Conservation (phyloP, 495 filamentous ascomycete genomes). For the Aspergillus sparsus region DNA sequence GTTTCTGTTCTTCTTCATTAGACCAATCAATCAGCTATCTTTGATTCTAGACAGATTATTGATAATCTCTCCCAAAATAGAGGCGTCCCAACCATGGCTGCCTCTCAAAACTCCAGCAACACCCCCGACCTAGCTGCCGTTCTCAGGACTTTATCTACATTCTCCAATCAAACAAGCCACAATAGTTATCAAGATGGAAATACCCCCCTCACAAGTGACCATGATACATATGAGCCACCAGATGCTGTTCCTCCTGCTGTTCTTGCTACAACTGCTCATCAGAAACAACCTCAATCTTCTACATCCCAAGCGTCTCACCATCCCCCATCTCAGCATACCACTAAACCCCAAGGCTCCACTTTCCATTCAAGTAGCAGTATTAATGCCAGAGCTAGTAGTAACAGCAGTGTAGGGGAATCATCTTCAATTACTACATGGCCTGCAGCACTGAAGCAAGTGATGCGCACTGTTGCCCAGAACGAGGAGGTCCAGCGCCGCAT, state of each 20-base stretch:
- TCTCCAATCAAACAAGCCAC: conserved; percentile 33
- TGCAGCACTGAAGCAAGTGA: conserved; percentile 61
- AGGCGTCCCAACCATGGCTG: conserved; percentile 29
- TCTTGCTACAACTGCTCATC: neutral
- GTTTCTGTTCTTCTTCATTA: neutral
- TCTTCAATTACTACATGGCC: conserved; percentile 66
- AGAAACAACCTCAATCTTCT: conserved; percentile 5
- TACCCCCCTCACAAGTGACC: conserved; percentile 15
- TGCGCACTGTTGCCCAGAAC: conserved; percentile 55
- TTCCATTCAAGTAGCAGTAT: conserved; percentile 1
- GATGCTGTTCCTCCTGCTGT: conserved; percentile 14
- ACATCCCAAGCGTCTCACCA: conserved; percentile 19
- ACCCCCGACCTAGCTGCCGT: conserved; percentile 55
- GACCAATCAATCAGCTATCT: neutral
- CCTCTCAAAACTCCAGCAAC: conserved; percentile 30
- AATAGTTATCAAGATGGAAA: conserved; percentile 15
- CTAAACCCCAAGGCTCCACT: conserved; percentile 18
- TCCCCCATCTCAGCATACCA: conserved; percentile 9
- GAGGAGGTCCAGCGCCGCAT: conserved; percentile 44
- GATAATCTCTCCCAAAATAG: neutral
- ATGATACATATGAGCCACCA: conserved; percentile 34
- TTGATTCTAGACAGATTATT: neutral
- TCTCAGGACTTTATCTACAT: conserved; percentile 51
- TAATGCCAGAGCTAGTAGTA: conserved; percentile 37
- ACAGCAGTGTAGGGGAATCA: conserved; percentile 36